Base-by-base conservation (phyloP, 768 basidiomycete species). In the Holtermanniella nyarrowii region DNA sequence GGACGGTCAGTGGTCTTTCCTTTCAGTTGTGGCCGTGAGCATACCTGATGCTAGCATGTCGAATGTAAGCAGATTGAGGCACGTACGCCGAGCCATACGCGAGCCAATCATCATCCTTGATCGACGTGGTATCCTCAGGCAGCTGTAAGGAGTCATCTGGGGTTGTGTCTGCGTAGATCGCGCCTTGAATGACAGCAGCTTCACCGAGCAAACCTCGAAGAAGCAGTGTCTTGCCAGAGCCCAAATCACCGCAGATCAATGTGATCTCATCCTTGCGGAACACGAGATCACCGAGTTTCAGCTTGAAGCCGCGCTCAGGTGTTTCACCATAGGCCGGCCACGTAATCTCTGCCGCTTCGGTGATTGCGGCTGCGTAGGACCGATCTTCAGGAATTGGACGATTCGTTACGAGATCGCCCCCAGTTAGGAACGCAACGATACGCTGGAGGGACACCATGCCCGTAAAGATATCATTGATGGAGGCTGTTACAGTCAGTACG, bases 181-280 rank as follows among this genome's bases (percentile, higher is more conserved):
- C 14, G 1, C 68, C 68, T 10, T 22, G 14, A 24, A 60, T 42
- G 5, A 67, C 24, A 1, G 18, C 24, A 1, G 66, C 63, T 55
- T 70, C 68, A 13, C 68, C 66, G 1, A 70, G 48, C 18, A 70
- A 42, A 1, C 60, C 60, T 27, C 64, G 59, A 11, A 70, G 62
- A 4, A 72, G 48, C 0, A 72, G 55, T 1, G 60, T 67, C 49
- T 72, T 72, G n/a, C 70, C 70, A 2, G 65, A 59, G 13, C 66
- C 70, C n/a, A 70, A 60, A 0, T 62, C 54, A 10, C 70, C 70
- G 21, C 59, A 63, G 12, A 72, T 44, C 5, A 72, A 54, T 0
- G 66, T 66, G 16, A 69, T 52, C 26, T 47, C 47, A 1, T 55
- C 57, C 13, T 48, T 22, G 4, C 64, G 64, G 3, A 72, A n/a